A percentile compares a stretch with the other conserved stretches of the same genome.
phyloP scores from a whole-genome alignment of 768 basidiomycete species.

The Phlebiopsis gigantea region DNA sequence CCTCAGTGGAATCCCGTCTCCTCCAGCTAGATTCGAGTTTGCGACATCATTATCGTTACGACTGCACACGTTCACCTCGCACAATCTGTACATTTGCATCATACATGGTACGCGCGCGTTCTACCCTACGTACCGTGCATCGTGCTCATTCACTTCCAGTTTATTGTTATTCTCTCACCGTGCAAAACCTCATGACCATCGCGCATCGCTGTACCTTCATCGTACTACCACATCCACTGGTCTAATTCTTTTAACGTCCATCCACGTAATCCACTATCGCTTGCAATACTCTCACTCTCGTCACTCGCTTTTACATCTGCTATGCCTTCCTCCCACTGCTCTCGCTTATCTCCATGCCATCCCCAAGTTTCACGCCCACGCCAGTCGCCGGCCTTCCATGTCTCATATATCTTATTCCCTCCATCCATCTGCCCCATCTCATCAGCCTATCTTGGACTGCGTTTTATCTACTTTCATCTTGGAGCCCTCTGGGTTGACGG shows the following conservation, averaged over 20 bases:
- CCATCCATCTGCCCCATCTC: not conserved
- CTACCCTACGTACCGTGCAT: not conserved
- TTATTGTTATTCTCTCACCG: not conserved
- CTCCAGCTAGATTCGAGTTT: not conserved
- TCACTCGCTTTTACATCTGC: not conserved
- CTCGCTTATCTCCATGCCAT: not conserved
- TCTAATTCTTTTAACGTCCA: not conserved
- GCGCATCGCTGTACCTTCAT: not conserved
- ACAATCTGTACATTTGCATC: not conserved
- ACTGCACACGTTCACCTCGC: not conserved
- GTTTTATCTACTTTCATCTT: not conserved
- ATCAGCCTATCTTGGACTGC: not conserved
- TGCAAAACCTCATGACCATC: not conserved
- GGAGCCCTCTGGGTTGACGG: not conserved
- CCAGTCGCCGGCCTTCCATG: not conserved
- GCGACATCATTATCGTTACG: not conserved
- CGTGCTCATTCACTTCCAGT: not conserved
- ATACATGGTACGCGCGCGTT: not conserved
- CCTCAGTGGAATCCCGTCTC: not conserved
- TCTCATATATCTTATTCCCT: not conserved
- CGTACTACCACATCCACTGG: not conserved
- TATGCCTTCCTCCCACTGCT: not conserved
- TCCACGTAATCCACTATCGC: not conserved
- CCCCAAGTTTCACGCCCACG: not conserved
- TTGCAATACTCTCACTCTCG: not conserved